These are phyloP conservation scores for Cytospora paraplurivora DNA, from an alignment of 2,329 filamentous ascomycete genomes.

Conservation along the genomic window DNA sequence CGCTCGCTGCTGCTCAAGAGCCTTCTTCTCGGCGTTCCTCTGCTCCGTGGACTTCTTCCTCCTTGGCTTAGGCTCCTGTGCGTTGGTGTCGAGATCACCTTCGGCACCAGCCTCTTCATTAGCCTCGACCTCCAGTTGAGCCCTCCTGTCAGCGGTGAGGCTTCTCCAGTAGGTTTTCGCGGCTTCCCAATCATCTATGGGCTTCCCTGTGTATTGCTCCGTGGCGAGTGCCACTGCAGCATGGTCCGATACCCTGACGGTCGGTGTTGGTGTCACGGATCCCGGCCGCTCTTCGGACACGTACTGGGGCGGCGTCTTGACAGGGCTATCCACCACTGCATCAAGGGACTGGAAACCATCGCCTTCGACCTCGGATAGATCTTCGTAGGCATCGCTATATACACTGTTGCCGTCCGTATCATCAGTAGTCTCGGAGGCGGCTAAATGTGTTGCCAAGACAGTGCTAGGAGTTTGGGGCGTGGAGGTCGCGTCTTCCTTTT, in stretches of 20 bases:
- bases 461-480: constrained; percentile 31
- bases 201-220: constrained; percentile 8
- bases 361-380: constrained; percentile 64
- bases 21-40: constrained; percentile 43
- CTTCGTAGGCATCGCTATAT: constrained; percentile 78
- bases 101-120: constrained; percentile 55
- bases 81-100: constrained; percentile 45
- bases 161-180: constrained; percentile 72
- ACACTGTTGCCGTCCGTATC: constrained; percentile 56
- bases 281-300: constrained; percentile 1
- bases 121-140: constrained; percentile 61
- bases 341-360: constrained; percentile 73
- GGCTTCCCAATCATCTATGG: constrained; percentile 62
- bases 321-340: constrained; percentile 67
- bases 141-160: constrained; percentile 63
- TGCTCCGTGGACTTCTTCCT: constrained; percentile 46
- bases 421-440: constrained; percentile 41
- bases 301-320: constrained; percentile 29
- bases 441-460: constrained; percentile 32
- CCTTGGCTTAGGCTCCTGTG: constrained; percentile 41
- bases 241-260: not conserved
- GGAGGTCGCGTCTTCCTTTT: constrained; percentile 28
- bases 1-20: constrained; percentile 42
- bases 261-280: constrained; percentile 6
- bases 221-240: constrained; percentile 3